A percentile compares a stretch with the other conserved stretches of the same genome.
These are phyloP conservation scores for Eimeria acervulina DNA, from an alignment of 169 alveolate species.

Conservation along the genomic window DNA sequence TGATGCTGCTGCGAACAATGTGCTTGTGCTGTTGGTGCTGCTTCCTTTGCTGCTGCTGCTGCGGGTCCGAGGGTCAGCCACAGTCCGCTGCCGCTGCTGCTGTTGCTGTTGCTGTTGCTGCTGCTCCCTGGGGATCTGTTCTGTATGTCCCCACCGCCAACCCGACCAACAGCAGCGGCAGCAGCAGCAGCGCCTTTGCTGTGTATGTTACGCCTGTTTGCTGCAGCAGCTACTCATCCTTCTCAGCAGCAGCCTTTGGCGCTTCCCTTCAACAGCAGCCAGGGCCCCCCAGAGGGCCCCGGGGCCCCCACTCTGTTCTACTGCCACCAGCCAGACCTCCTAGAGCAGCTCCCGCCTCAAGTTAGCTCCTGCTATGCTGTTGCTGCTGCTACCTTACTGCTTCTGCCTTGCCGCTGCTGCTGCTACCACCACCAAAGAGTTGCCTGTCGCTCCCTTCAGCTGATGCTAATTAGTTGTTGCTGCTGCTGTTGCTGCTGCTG, in stretches of 20 bases:
- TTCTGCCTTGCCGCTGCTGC: too few species aligned
- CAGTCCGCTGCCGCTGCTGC: neutral
- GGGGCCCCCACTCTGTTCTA: conserved; percentile 27
- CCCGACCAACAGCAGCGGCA: conserved; percentile 2
- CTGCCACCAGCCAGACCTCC: neutral
- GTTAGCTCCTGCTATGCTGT: too few species aligned
- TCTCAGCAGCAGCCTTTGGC: conserved; percentile 55
- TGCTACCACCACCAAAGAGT: too few species aligned
- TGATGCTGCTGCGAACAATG: neutral
- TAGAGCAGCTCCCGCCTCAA: conserved; percentile 38
- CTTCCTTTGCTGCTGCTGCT: neutral
- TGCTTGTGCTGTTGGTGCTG: neutral
- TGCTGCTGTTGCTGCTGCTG: too few species aligned
- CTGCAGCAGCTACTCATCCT: conserved; percentile 20
- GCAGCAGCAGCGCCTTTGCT: neutral
- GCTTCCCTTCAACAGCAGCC: neutral
- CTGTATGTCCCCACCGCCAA: neutral
- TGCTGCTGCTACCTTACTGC: too few species aligned
- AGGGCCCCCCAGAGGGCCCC: neutral
- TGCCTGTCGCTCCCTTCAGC: too few species aligned
- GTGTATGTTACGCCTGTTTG: neutral
- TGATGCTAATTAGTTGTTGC: too few species aligned
- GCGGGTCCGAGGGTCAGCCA: too few species aligned
- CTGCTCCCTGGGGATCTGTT: neutral
- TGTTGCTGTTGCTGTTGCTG: conserved; percentile 23